Conservation (phyloP, 169 alveolate species). For the Plasmodium gonderi region DNA sequence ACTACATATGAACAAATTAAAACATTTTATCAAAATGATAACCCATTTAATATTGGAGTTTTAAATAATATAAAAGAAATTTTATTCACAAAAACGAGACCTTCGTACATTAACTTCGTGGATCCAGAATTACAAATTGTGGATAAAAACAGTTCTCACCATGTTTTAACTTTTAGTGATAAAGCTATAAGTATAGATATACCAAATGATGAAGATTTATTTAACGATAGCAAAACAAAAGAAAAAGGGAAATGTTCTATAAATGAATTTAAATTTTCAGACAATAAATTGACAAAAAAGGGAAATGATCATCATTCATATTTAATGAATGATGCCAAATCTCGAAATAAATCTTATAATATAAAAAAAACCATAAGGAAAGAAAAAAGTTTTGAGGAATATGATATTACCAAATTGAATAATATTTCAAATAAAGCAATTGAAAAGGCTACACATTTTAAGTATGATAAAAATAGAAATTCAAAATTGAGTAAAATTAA, state of each 20-base stretch:
- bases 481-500: constrained; percentile 12
- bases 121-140: constrained; percentile 61
- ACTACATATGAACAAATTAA: constrained; percentile 88
- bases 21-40: constrained; percentile 78
- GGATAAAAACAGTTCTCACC: constrained; percentile 47
- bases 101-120: constrained; percentile 39
- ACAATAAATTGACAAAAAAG: background rate
- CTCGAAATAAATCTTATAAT: constrained; percentile 5
- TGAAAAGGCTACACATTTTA: constrained; percentile 24
- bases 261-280: background rate
- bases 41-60: constrained; percentile 84
- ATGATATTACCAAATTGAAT: constrained; percentile 16
- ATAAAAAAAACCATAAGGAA: constrained; percentile 38
- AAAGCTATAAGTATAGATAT: constrained; percentile 9
- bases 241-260: background rate
- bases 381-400: constrained; percentile 20
- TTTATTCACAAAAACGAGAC: constrained; percentile 71
- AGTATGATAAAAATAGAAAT: constrained; percentile 31
- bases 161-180: constrained; percentile 30
- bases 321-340: background rate
- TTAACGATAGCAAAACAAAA: background rate
- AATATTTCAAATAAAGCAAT: constrained; percentile 49
- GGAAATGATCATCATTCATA: constrained; percentile 1
- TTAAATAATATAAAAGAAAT: constrained; percentile 78
- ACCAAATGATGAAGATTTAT: background rate